These are phyloP conservation scores for Pseudognaphalium luteoalbum DNA, from an alignment of 129 eudicot species.

Conservation along the genomic window DNA sequence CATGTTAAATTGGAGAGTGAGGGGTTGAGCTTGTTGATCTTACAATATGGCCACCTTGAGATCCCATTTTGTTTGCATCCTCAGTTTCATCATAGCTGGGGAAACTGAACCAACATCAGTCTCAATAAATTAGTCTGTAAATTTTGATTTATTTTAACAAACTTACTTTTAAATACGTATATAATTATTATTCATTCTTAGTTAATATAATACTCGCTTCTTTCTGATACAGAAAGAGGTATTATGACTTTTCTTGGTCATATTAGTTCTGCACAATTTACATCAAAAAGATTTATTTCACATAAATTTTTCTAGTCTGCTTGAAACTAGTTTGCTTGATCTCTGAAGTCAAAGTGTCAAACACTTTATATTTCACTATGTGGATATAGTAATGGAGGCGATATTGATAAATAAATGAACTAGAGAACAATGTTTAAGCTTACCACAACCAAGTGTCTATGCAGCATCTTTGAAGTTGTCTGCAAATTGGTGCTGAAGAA, in stretches of 20 bases:
- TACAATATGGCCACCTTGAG: constrained; percentile 95
- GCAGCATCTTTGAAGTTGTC: constrained; percentile 98
- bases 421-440: constrained; percentile 21
- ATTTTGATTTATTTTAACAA: too few relatives aligned
- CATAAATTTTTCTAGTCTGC: too few relatives aligned
- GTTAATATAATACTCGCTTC: not conserved
- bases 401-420: not conserved
- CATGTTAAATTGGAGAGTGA: constrained; percentile 79
- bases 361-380: too few relatives aligned
- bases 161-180: too few relatives aligned
- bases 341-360: too few relatives aligned
- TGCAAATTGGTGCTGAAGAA: constrained; percentile 84
- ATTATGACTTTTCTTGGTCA: too few relatives aligned
- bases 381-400: not conserved
- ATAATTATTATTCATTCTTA: too few relatives aligned
- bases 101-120: constrained; percentile 58
- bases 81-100: constrained; percentile 93
- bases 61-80: constrained; percentile 93
- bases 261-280: too few relatives aligned
- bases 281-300: not conserved
- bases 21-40: constrained; percentile 88
- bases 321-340: too few relatives aligned
- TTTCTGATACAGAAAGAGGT: not conserved
- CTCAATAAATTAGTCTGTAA: not conserved
- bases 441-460: constrained; percentile 80